phyloP scores from a whole-genome alignment of 2,329 filamentous ascomycete species.

The Alternaria sp. region DNA sequence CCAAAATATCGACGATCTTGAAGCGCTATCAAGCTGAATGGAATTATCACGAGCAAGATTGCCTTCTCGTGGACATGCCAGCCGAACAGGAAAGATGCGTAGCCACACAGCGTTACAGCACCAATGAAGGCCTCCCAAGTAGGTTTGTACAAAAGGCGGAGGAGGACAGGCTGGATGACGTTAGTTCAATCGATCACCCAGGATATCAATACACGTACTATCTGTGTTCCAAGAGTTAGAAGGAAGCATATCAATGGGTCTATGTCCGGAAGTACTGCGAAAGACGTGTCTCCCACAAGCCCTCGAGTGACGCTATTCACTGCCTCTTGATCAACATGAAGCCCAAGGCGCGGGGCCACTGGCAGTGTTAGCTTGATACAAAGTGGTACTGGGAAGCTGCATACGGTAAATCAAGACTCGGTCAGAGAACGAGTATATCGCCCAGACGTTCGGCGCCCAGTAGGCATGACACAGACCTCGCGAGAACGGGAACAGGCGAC shows the following conservation, averaged over 20 bases:
- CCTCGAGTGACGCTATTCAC: conserved; percentile 90
- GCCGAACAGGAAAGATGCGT: conserved; percentile 94
- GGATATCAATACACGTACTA: conserved; percentile 53
- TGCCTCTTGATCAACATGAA: conserved; percentile 75
- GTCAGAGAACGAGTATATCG: conserved; percentile 91
- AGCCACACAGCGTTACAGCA: conserved; percentile 89
- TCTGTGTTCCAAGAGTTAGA: conserved; percentile 82
- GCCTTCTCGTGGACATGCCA: conserved; percentile 99
- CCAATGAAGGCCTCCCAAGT: conserved; percentile 91
- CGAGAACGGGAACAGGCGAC: conserved; percentile 90
- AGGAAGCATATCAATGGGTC: conserved; percentile 79
- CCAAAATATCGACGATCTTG: conserved; percentile 88
- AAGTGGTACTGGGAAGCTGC: conserved; percentile 36
- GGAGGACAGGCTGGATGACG: conserved; percentile 57
- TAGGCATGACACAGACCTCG: conserved; percentile 95
- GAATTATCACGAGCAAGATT: conserved; percentile 90
- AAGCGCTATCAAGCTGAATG: conserved; percentile 90
- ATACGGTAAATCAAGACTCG: conserved; percentile 80
- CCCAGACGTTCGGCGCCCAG: conserved; percentile 98
- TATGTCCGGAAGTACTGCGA: conserved; percentile 90
- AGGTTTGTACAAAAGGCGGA: conserved; percentile 80
- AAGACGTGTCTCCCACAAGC: conserved; percentile 89
- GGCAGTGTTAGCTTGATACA: conserved; percentile 19
- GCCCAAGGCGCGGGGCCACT: conserved; percentile 83
- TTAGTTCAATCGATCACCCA: conserved; percentile 14